A percentile compares a stretch with the other conserved stretches of the same genome.
Evolutionary conservation across 2,329 filamentous ascomycete species (phyloP).

Genomic region (Botrytis hyacinthi): DNA sequence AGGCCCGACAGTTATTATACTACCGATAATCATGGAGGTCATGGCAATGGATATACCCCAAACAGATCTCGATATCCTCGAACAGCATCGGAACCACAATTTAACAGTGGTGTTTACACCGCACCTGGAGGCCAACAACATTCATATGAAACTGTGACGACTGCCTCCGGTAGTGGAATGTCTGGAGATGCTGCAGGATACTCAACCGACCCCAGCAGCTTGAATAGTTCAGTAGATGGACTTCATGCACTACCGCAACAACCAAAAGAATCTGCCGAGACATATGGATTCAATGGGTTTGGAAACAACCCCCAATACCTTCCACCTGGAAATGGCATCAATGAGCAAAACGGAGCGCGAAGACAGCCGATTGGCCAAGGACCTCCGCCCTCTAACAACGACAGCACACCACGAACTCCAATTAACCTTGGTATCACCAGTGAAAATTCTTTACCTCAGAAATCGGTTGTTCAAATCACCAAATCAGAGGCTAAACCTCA

Average conservation of each 20-base stretch:
- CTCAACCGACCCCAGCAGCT: slow-evolving; percentile 82
- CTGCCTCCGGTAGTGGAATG: slow-evolving; percentile 67
- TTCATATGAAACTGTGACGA: slow-evolving; percentile 84
- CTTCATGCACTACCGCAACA: slow-evolving; percentile 55
- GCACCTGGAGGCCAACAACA: slow-evolving; percentile 33
- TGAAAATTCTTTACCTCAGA: slow-evolving; percentile 24
- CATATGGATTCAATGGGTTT: slow-evolving; percentile 58
- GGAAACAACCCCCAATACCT: slow-evolving; percentile 43
- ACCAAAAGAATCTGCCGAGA: slow-evolving; percentile 54
- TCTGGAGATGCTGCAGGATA: slow-evolving; percentile 74
- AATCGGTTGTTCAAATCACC: background rate
- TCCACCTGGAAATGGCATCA: slow-evolving; percentile 40
- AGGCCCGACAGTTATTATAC: slow-evolving; percentile 47
- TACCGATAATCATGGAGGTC: slow-evolving; percentile 26
- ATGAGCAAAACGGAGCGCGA: slow-evolving; percentile 25
- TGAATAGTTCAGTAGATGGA: slow-evolving; percentile 88
- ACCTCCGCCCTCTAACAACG: slow-evolving; percentile 32
- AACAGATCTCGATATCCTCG: slow-evolving; percentile 38
- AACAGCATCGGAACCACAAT: slow-evolving; percentile 37
- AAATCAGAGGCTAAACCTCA: slow-evolving; percentile 15
- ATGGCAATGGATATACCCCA: slow-evolving; percentile 37
- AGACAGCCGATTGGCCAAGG: slow-evolving; percentile 31
- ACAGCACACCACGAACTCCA: slow-evolving; percentile 29
- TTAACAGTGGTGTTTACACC: slow-evolving; percentile 37
- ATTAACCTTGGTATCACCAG: slow-evolving; percentile 35